A percentile compares a stretch with the other conserved stretches of the same genome.
Conservation (phyloP, 768 basidiomycete genomes). For the Lactifluus echinatus region DNA sequence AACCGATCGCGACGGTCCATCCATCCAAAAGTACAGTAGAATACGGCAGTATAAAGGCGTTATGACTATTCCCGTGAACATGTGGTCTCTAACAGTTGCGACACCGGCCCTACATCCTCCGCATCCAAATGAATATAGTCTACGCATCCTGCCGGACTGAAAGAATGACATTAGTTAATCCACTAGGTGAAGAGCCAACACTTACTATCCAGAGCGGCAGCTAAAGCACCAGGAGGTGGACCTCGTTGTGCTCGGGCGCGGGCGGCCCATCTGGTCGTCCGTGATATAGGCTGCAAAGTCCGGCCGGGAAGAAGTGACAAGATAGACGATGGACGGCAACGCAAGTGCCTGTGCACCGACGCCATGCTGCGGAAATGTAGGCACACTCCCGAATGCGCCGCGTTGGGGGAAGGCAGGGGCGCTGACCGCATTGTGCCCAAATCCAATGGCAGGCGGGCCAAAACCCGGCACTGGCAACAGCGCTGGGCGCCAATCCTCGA, state of each 20-base stretch:
- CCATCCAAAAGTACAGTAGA: too few relatives aligned
- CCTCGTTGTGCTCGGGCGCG: slow-evolving; percentile 5
- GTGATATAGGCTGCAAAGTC: slow-evolving; percentile 15
- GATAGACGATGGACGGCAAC: slow-evolving; percentile 16
- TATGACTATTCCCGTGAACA: too few relatives aligned
- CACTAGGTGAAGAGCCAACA: background rate
- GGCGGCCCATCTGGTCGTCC: slow-evolving; percentile 18
- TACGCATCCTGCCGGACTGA: slow-evolving; percentile 13
- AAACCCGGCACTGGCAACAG: background rate
- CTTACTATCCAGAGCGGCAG: slow-evolving; percentile 16
- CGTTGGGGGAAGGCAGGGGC: background rate
- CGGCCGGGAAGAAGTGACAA: slow-evolving; percentile 13
- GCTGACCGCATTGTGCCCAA: background rate
- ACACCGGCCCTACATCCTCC: slow-evolving; percentile 18
- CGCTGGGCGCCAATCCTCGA: slow-evolving; percentile 16
- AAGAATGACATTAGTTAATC: background rate
- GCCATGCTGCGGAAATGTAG: slow-evolving; percentile 4
- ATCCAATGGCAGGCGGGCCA: background rate
- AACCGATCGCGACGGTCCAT: too few relatives aligned
- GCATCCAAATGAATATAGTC: slow-evolving; percentile 20
- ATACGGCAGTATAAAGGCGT: too few relatives aligned
- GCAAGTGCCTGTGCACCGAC: background rate
- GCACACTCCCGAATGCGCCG: background rate
- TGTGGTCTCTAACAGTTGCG: too few relatives aligned
- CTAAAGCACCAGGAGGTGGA: slow-evolving; percentile 19